These are phyloP conservation scores for Notholithocarpus densiflorus DNA, from an alignment of 306 rosid species.

Conservation along the genomic window DNA sequence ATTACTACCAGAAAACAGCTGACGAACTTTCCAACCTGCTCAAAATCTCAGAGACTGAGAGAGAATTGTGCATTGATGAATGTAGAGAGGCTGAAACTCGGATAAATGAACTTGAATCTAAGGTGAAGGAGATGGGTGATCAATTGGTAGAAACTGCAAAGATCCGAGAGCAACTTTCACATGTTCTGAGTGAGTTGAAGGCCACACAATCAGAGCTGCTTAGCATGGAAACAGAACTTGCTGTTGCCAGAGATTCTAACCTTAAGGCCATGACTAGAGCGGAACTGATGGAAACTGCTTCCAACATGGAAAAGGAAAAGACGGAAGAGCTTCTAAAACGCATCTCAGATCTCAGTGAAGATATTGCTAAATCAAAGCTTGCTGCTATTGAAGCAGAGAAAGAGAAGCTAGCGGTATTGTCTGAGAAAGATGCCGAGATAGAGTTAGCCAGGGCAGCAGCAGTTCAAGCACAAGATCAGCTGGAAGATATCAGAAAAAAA, in stretches of 20 bases:
- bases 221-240: conserved; percentile 52
- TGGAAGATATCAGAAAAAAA: conserved; percentile 38
- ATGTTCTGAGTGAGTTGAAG: conserved; percentile 44
- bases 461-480: conserved; percentile 28
- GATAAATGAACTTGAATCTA: conserved; percentile 38
- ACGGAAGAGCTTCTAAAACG: conserved; percentile 38
- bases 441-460: conserved; percentile 36
- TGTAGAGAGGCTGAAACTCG: conserved; percentile 28
- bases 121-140: conserved; percentile 44
- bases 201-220: conserved; percentile 49
- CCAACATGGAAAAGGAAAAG: conserved; percentile 39
- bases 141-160: conserved; percentile 31
- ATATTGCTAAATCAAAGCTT: conserved; percentile 30
- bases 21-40: conserved; percentile 51
- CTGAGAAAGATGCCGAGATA: conserved; percentile 45
- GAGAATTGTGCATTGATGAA: conserved; percentile 42
- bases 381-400: conserved; percentile 39
- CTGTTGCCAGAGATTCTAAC: conserved; percentile 48
- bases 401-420: conserved; percentile 36
- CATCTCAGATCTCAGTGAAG: conserved; percentile 50
- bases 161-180: conserved; percentile 40
- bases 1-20: conserved; percentile 49
- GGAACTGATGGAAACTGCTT: conserved; percentile 36
- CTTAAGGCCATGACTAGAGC: conserved; percentile 27
- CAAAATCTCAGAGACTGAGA: conserved; percentile 47